phyloP scores from a whole-genome alignment of 2,329 filamentous ascomycete genomes.

The Penicillium italicum region DNA sequence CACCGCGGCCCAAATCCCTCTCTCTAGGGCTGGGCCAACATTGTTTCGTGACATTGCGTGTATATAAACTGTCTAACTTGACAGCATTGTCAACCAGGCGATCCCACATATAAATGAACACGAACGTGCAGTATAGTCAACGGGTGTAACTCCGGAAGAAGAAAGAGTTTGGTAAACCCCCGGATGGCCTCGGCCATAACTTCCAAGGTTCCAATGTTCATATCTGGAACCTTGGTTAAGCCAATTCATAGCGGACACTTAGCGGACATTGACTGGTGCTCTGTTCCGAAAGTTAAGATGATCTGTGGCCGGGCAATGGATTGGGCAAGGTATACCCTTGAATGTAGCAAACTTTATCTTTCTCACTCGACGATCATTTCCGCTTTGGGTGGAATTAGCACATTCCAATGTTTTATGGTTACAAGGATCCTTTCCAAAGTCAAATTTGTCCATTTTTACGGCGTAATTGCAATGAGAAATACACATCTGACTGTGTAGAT shows the following conservation, averaged over 20 bases:
- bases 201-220: no score
- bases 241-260: background rate
- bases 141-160: background rate
- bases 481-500: background rate
- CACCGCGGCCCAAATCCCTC: conserved; percentile 29
- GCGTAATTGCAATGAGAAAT: no score
- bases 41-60: conserved; percentile 6
- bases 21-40: conserved; percentile 22
- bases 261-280: no score
- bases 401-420: background rate
- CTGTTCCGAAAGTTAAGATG: background rate
- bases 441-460: no score
- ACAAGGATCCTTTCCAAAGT: no score
- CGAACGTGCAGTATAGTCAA: background rate
- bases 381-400: background rate
- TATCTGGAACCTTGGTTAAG: background rate
- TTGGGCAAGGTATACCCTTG: background rate
- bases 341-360: background rate
- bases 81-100: background rate
- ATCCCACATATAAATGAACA: background rate
- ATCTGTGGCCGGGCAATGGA: background rate
- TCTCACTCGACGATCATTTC: background rate
- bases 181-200: background rate
- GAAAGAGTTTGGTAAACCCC: background rate
- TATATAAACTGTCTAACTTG: background rate